A percentile compares a stretch with the other conserved stretches of the same genome.
phyloP scores from a whole-genome alignment of 805 yeast genomes.

The Candida easanensis region DNA sequence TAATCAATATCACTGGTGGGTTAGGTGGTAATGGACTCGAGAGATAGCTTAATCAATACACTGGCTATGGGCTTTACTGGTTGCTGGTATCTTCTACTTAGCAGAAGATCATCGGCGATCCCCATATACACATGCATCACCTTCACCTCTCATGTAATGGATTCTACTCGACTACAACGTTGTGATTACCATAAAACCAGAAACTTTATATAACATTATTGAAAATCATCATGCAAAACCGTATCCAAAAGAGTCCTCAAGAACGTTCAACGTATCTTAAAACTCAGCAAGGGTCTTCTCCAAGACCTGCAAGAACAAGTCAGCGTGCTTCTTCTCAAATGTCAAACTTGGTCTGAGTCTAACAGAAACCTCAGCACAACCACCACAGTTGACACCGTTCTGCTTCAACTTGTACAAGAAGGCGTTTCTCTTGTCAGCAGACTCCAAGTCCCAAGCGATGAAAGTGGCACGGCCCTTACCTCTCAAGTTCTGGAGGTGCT shows the following conservation, averaged over 20 bases:
- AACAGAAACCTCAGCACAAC: conserved; percentile 76
- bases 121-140: too few species aligned
- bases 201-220: too few species aligned
- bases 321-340: conserved; percentile 79
- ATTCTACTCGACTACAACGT: too few species aligned
- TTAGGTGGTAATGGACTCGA: too few species aligned
- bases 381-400: conserved; percentile 78
- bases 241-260: neutral
- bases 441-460: conserved; percentile 73
- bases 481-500: conserved; percentile 52
- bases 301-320: conserved; percentile 50
- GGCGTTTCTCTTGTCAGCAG: conserved; percentile 54
- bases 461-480: conserved; percentile 76
- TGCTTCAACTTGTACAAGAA: conserved; percentile 58
- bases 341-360: conserved; percentile 79
- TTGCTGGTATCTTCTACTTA: too few species aligned
- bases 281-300: conserved; percentile 32
- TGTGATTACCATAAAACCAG: too few species aligned
- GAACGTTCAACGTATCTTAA: conserved; percentile 4
- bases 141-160: too few species aligned
- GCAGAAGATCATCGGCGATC: too few species aligned
- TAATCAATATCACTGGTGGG: too few species aligned
- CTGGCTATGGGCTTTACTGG: too few species aligned
- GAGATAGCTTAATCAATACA: too few species aligned
- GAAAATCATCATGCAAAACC: neutral